A percentile compares a stretch with the other conserved stretches of the same genome.
Conservation (phyloP, 306 rosid genomes). For the Pterocarpus santalinus region DNA sequence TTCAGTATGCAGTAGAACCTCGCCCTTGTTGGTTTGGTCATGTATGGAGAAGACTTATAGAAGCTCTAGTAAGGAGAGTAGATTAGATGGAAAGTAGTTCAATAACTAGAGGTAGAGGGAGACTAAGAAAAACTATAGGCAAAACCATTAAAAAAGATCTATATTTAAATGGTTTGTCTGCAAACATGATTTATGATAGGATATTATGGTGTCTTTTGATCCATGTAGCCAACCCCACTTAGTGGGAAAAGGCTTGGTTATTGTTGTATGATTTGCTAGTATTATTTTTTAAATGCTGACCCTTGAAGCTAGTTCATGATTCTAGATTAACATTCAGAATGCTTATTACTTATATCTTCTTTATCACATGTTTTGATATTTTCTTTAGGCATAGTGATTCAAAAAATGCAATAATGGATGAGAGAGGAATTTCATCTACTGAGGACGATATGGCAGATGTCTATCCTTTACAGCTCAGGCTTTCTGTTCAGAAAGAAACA, state of each 20-base stretch:
- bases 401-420: slow-evolving; percentile 68
- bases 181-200: neutral
- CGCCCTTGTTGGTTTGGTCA: neutral
- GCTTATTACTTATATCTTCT: slow-evolving; percentile 38
- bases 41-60: neutral
- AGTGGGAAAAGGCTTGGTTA: neutral
- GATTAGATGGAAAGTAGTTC: neutral
- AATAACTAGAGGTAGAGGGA: neutral
- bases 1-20: neutral
- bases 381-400: slow-evolving; percentile 84
- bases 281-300: slow-evolving; percentile 13
- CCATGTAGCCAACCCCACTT: neutral
- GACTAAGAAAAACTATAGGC: neutral
- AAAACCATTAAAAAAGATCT: neutral
- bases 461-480: slow-evolving; percentile 92
- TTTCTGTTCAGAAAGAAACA: slow-evolving; percentile 77
- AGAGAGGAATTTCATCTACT: slow-evolving; percentile 72
- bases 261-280: slow-evolving; percentile 23
- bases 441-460: slow-evolving; percentile 85
- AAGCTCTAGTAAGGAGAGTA: neutral
- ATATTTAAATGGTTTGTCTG: neutral
- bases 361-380: slow-evolving; percentile 42
- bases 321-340: slow-evolving; percentile 8
- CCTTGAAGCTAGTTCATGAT: slow-evolving; percentile 29
- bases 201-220: neutral